Evolutionary conservation across 306 rosid genomes (phyloP).

Genomic region (Medicago ruthenica): DNA sequence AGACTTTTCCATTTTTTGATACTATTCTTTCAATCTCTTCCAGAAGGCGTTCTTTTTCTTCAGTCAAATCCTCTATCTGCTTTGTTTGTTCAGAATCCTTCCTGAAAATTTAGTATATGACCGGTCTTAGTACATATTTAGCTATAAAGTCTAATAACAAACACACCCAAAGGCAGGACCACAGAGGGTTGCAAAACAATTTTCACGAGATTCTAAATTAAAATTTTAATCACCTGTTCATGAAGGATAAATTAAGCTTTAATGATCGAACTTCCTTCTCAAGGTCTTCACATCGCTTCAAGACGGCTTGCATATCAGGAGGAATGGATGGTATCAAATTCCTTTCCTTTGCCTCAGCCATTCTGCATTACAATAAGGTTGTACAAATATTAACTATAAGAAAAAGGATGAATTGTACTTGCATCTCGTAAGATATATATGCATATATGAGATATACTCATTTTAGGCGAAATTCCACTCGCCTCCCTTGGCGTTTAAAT

Average conservation of each 20-base stretch:
- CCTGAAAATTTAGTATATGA: too few species aligned
- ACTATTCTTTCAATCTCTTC: slow-evolving; percentile 85
- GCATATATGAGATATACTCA: too few species aligned
- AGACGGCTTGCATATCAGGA: slow-evolving; percentile 79
- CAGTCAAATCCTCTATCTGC: slow-evolving; percentile 83
- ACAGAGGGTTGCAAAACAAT: too few species aligned
- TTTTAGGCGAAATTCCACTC: too few species aligned
- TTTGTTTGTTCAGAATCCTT: slow-evolving; percentile 98
- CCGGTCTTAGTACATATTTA: too few species aligned
- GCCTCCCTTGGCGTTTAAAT: too few species aligned
- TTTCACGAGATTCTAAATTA: too few species aligned
- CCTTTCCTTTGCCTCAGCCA: slow-evolving; percentile 99
- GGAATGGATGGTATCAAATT: slow-evolving; percentile 82
- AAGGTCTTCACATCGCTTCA: slow-evolving; percentile 88
- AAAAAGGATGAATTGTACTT: too few species aligned
- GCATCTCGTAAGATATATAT: too few species aligned
- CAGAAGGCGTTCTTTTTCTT: slow-evolving; percentile 80
- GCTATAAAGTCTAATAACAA: too few species aligned
- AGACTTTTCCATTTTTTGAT: slow-evolving; percentile 63
- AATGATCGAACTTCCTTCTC: slow-evolving; percentile 96
- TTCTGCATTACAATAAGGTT: slow-evolving; percentile 56
- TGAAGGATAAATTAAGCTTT: slow-evolving; percentile 88
- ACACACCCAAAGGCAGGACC: too few species aligned
- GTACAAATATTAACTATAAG: too few species aligned
- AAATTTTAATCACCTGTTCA: slow-evolving; percentile 97